Evolutionary conservation across 805 yeast species (phyloP).

Genomic region (Ogataea sp.): DNA sequence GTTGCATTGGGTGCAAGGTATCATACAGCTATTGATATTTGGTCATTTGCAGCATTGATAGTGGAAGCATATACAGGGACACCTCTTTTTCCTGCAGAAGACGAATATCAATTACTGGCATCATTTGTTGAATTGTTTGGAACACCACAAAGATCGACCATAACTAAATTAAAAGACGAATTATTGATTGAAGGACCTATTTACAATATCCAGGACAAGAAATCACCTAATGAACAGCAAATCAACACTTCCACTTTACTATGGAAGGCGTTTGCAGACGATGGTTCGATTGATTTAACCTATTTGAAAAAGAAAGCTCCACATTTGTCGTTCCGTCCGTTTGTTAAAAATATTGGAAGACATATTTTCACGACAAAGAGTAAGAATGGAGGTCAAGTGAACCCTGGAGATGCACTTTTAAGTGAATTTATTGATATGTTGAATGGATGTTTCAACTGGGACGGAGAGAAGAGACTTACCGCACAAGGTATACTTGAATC

Average conservation of each 20-base stretch:
- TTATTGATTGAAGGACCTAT: conserved; percentile 29
- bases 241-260: conserved; percentile 24
- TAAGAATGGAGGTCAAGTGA: conserved; percentile 1
- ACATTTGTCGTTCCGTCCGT: conserved; percentile 12
- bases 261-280: conserved; percentile 26
- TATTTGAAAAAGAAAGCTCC: conserved; percentile 11
- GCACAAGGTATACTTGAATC: conserved; percentile 21
- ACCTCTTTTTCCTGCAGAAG: conserved; percentile 39
- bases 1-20: conserved; percentile 61
- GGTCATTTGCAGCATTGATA: conserved; percentile 93
- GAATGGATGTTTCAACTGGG: conserved; percentile 25
- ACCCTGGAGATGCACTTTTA: background rate
- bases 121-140: conserved; percentile 38
- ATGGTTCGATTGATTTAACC: conserved; percentile 17
- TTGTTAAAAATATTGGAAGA: conserved; percentile 6
- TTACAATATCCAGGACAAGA: background rate
- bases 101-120: conserved; percentile 40
- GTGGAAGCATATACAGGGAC: conserved; percentile 71
- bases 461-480: conserved; percentile 22
- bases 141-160: conserved; percentile 32
- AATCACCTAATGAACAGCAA: conserved; percentile 1
- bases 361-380: background rate
- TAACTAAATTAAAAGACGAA: conserved; percentile 31
- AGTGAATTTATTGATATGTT: conserved; percentile 20
- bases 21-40: conserved; percentile 52